Conservation (phyloP, 208 protist genomes). For the Trypanosoma conorhini region DNA sequence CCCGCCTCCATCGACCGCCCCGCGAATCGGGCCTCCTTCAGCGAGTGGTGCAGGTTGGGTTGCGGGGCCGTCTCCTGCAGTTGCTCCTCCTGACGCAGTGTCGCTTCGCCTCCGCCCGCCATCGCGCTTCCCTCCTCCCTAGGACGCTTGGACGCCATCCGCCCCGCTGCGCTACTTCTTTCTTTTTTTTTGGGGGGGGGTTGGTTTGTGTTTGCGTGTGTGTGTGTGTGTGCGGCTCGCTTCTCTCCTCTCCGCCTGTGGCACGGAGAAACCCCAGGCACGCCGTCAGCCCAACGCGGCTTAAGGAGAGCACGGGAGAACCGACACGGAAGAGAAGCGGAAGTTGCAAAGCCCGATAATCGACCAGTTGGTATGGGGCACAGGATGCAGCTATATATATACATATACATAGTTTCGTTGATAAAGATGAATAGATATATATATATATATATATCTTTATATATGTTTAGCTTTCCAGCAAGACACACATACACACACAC, state of each 20-base stretch:
- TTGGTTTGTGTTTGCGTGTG: background rate
- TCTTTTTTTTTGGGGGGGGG: too few species aligned
- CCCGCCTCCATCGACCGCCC: constrained; percentile 45
- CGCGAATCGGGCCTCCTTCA: constrained; percentile 70
- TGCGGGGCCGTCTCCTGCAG: background rate
- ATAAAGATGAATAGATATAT: too few species aligned
- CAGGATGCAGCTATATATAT: background rate
- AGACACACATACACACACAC: constrained; percentile 1
- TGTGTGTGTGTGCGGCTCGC: background rate
- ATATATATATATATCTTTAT: background rate
- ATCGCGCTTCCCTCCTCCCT: constrained; percentile 1
- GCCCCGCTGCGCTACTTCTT: background rate
- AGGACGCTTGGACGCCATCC: constrained; percentile 19
- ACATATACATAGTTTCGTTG: too few species aligned
- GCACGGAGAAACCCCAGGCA: background rate
- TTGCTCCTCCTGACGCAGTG: background rate
- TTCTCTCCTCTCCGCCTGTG: background rate
- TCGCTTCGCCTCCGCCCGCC: background rate
- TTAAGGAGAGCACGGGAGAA: background rate
- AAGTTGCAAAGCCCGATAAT: background rate
- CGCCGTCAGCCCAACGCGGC: background rate
- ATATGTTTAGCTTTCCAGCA: background rate
- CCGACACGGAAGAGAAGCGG: background rate
- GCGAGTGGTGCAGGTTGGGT: constrained; percentile 5
- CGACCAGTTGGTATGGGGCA: background rate